phyloP scores from a whole-genome alignment of 345 rosid genomes.

The Linum usitatissimum region DNA sequence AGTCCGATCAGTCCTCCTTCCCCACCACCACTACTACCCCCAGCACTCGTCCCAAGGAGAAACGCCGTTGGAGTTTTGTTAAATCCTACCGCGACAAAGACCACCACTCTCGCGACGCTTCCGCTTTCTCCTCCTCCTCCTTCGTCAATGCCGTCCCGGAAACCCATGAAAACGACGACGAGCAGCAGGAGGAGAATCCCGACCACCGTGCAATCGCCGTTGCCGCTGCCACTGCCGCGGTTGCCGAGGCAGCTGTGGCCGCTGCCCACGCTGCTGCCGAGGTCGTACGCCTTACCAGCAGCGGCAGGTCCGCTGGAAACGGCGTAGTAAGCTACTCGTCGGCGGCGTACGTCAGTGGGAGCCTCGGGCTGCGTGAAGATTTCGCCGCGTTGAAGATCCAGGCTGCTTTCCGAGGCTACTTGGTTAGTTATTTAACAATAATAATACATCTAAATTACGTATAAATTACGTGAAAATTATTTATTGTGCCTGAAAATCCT shows the following conservation, averaged over 20 bases:
- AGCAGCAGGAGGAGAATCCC: conserved; percentile 15
- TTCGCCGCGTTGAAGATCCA: conserved; percentile 70
- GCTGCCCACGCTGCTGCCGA: conserved; percentile 76
- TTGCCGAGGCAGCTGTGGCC: conserved; percentile 67
- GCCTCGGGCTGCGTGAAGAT: conserved; percentile 22
- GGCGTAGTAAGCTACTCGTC: conserved; percentile 3
- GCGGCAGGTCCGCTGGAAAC: conserved; percentile 40
- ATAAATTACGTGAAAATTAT: too few species aligned
- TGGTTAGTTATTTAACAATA: conserved; percentile 34
- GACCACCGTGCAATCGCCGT: conserved; percentile 62
- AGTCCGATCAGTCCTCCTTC: conserved; percentile 27
- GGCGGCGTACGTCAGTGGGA: conserved; percentile 21
- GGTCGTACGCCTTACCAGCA: conserved; percentile 59
- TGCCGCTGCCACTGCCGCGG: conserved; percentile 74
- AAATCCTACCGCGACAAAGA: conserved; percentile 50
- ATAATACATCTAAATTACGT: neutral
- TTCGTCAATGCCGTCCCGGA: conserved; percentile 6
- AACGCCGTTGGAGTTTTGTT: conserved; percentile 83
- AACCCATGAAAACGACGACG: neutral
- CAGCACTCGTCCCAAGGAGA: conserved; percentile 28
- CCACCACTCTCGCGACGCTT: neutral
- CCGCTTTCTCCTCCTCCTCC: neutral
- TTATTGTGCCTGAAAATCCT: neutral
- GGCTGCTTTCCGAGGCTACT: conserved; percentile 76
- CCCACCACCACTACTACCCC: conserved; percentile 10